Conservation (phyloP, 495 filamentous ascomycete species). For the Xylaria venustula region DNA sequence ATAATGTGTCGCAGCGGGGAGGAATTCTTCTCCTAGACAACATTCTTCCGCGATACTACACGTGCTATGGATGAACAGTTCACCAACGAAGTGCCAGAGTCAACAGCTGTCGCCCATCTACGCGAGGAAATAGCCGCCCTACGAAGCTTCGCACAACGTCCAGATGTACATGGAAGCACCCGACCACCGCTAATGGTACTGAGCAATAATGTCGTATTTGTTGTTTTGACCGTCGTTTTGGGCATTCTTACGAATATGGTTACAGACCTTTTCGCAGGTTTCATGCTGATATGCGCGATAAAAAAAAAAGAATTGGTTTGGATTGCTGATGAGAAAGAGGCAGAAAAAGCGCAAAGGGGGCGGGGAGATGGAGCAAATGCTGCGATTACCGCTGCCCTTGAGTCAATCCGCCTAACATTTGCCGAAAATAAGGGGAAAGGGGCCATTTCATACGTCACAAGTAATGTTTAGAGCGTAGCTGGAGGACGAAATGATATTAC, state of each 20-base stretch:
- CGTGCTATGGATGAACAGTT: background rate
- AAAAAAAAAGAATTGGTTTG: constrained; percentile 3
- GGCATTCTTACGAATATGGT: constrained; percentile 7
- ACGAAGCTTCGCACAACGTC: background rate
- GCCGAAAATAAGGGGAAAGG: background rate
- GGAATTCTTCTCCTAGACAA: background rate
- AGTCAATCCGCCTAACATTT: background rate
- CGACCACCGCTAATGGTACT: background rate
- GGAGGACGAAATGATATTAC: too few relatives aligned
- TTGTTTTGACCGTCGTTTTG: background rate
- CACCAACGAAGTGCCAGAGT: background rate
- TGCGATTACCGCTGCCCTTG: background rate
- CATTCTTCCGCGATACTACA: constrained; percentile 5
- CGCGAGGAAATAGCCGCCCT: constrained; percentile 6
- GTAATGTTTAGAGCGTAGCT: too few relatives aligned
- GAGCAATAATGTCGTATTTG: background rate
- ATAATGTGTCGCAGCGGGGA: background rate
- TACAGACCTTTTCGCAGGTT: constrained; percentile 5
- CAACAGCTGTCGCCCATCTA: background rate
- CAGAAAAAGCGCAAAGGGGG: background rate
- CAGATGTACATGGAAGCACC: background rate
- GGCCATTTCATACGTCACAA: background rate
- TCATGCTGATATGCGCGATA: background rate
- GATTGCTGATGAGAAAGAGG: constrained; percentile 5
- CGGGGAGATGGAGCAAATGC: background rate